Evolutionary conservation across 345 rosid genomes (phyloP).

Genomic region (Raphanus sativus): DNA sequence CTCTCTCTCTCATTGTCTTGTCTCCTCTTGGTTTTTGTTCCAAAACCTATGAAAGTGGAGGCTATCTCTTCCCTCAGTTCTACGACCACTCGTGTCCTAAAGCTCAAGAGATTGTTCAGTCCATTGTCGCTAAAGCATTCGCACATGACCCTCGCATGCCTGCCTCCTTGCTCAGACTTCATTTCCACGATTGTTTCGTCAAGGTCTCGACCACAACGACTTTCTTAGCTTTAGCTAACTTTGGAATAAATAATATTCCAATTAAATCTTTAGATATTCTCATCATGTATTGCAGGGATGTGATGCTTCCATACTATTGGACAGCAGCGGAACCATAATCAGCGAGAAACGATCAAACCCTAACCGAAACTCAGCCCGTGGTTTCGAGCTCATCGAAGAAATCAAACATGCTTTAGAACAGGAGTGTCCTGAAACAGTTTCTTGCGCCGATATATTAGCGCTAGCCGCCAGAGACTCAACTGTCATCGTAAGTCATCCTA

Average conservation of each 20-base stretch:
- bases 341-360: constrained; percentile 80
- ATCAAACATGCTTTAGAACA: constrained; percentile 74
- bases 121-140: constrained; percentile 54
- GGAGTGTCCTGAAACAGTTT: constrained; percentile 73
- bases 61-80: constrained; percentile 61
- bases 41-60: constrained; percentile 33
- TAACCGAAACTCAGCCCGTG: constrained; percentile 73
- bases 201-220: constrained; percentile 39
- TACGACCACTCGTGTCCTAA: constrained; percentile 71
- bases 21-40: constrained; percentile 50
- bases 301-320: constrained; percentile 73
- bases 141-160: constrained; percentile 68
- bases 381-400: constrained; percentile 74
- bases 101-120: constrained; percentile 57
- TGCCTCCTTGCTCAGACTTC: constrained; percentile 73
- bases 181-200: constrained; percentile 85
- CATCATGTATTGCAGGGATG: constrained; percentile 57
- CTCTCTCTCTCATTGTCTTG: constrained; percentile 42
- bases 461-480: constrained; percentile 92
- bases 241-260: not conserved
- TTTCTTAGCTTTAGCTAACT: not conserved
- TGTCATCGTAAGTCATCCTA: constrained; percentile 52
- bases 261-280: not conserved
- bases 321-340: constrained; percentile 54
- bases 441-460: constrained; percentile 85